A percentile compares a stretch with the other conserved stretches of the same genome.
phyloP scores from a whole-genome alignment of 768 basidiomycete species.

The Xerocomus spinulosus region DNA sequence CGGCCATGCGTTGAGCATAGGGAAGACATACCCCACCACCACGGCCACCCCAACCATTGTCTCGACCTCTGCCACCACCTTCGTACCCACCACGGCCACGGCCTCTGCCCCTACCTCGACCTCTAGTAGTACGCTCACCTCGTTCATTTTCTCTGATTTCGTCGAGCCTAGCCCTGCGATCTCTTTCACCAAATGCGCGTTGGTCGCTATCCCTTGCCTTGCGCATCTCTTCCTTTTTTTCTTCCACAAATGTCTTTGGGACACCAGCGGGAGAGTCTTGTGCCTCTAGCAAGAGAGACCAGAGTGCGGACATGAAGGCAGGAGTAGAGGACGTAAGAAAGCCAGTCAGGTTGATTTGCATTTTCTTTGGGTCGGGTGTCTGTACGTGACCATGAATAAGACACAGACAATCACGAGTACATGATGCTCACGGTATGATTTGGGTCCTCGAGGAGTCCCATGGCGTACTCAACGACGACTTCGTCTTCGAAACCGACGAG shows the following conservation, averaged over 20 bases:
- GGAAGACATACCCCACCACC: conserved; percentile 44
- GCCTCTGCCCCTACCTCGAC: conserved; percentile 57
- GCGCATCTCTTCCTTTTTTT: conserved; percentile 91
- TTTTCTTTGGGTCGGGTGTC: conserved; percentile 90
- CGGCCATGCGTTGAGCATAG: background rate
- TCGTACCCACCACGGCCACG: conserved; percentile 47
- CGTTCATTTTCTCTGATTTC: conserved; percentile 64
- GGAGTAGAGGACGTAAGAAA: conserved; percentile 88
- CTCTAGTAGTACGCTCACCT: conserved; percentile 41
- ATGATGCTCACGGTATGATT: conserved; percentile 62
- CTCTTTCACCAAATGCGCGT: conserved; percentile 64
- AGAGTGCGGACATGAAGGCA: conserved; percentile 81
- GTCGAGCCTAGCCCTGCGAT: conserved; percentile 62
- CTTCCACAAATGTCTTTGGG: conserved; percentile 83
- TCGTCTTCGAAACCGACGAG: conserved; percentile 95
- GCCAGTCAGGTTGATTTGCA: conserved; percentile 92
- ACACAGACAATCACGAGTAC: too few species aligned
- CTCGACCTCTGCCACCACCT: conserved; percentile 47
- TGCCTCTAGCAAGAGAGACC: conserved; percentile 91
- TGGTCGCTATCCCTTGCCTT: conserved; percentile 58
- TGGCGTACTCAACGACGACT: conserved; percentile 93
- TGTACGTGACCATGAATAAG: conserved; percentile 26
- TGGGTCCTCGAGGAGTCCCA: conserved; percentile 87
- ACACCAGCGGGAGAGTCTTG: conserved; percentile 87
- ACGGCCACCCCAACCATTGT: conserved; percentile 64